A percentile compares a stretch with the other conserved stretches of the same genome.
These are phyloP conservation scores for Clarireedia hainanense DNA, from an alignment of 2,329 filamentous ascomycete species.

Conservation along the genomic window DNA sequence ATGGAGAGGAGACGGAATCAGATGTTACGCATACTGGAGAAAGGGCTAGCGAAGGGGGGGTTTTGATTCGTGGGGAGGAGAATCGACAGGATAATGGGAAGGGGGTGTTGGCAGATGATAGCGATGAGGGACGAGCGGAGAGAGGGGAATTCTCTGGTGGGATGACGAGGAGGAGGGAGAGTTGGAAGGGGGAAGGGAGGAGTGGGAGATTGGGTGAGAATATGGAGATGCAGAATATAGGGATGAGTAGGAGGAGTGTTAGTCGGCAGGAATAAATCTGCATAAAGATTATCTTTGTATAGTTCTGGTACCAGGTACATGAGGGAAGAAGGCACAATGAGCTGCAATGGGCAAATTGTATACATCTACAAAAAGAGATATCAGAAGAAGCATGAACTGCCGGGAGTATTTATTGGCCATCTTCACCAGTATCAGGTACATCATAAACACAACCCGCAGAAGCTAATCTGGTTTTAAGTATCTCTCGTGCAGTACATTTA, in stretches of 20 bases:
- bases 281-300: neutral
- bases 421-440: no score
- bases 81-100: constrained; percentile 17
- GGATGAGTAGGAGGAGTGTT: constrained; percentile 21
- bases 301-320: neutral
- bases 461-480: no score
- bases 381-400: no score
- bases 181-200: constrained; percentile 14
- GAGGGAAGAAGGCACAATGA: neutral
- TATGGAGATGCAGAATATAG: constrained; percentile 14
- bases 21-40: constrained; percentile 11
- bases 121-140: constrained; percentile 18
- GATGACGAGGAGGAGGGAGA: constrained; percentile 3
- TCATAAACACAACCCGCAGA: no score
- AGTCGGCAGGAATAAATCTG: constrained; percentile 19
- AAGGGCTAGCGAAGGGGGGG: constrained; percentile 9
- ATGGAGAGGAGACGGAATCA: constrained; percentile 29
- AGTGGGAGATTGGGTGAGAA: constrained; percentile 12
- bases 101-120: constrained; percentile 12
- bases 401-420: no score
- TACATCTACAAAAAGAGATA: no score
- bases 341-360: no score
- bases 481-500: no score
- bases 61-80: constrained; percentile 10
- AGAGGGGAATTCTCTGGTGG: constrained; percentile 17